Evolutionary conservation across 306 rosid genomes (phyloP).

Genomic region (Comarum palustre): DNA sequence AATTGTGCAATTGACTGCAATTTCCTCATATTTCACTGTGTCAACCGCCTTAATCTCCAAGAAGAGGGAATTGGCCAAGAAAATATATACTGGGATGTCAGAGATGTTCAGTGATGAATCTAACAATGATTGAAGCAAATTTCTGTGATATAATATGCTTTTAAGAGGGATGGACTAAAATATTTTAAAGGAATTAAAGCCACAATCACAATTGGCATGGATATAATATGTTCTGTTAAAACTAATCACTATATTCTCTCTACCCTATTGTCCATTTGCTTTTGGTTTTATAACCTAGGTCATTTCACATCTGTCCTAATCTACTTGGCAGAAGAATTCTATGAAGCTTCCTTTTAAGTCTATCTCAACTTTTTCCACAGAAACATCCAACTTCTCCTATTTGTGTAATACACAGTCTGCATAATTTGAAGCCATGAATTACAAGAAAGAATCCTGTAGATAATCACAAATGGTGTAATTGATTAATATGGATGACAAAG

Average conservation of each 20-base stretch:
- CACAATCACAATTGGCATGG: background rate
- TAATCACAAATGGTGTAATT: background rate
- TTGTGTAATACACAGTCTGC: background rate
- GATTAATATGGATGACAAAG: conserved; percentile 14
- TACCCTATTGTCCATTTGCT: conserved; percentile 36
- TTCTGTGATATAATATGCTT: conserved; percentile 15
- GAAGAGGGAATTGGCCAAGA: background rate
- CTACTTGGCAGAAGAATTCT: background rate
- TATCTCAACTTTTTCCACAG: conserved; percentile 5
- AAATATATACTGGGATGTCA: background rate
- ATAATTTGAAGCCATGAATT: background rate
- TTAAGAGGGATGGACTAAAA: background rate
- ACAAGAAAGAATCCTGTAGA: background rate
- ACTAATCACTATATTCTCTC: conserved; percentile 20
- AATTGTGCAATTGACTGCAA: background rate
- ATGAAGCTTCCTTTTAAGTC: background rate
- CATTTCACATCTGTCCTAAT: conserved; percentile 32
- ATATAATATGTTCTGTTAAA: background rate
- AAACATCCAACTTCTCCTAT: background rate
- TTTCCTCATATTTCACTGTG: conserved; percentile 24
- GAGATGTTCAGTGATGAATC: conserved; percentile 13
- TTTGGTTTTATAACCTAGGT: conserved; percentile 27
- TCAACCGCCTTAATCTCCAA: background rate
- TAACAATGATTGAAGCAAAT: conserved; percentile 21
- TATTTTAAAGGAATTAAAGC: too few relatives aligned